A percentile compares a stretch with the other conserved stretches of the same genome.
phyloP scores from a whole-genome alignment of 176 grass and related monocot species.

The Pharus latifolius region DNA sequence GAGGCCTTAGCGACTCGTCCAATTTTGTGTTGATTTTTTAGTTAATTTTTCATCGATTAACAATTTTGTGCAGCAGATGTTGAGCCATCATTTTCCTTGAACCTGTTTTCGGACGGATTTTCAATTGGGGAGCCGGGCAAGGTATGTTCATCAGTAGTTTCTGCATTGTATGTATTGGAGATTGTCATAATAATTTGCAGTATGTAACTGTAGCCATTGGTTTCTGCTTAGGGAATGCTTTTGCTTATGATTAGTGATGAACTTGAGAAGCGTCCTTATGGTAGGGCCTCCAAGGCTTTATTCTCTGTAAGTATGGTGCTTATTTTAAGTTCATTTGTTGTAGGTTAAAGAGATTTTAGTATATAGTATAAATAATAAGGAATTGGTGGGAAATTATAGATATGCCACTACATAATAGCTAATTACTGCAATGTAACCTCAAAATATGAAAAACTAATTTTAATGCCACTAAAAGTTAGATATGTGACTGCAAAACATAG shows the following conservation, averaged over 20 bases:
- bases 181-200: not conserved
- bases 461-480: too few relatives aligned
- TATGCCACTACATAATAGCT: too few relatives aligned
- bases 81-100: conserved; percentile 40
- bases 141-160: conserved; percentile 16
- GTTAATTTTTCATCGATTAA: not conserved
- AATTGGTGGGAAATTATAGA: too few relatives aligned
- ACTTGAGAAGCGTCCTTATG: conserved; percentile 33
- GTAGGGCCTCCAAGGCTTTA: conserved; percentile 14
- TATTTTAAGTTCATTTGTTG: not conserved
- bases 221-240: conserved; percentile 32
- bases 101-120: conserved; percentile 41
- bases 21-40: not conserved
- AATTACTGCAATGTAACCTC: too few relatives aligned
- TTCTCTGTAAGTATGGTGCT: conserved; percentile 32
- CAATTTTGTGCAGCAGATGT: conserved; percentile 6
- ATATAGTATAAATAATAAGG: too few relatives aligned
- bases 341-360: too few relatives aligned
- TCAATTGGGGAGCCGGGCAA: conserved; percentile 25
- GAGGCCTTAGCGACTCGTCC: not conserved
- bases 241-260: conserved; percentile 29
- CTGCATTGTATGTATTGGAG: not conserved
- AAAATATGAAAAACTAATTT: too few relatives aligned
- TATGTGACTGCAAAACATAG: too few relatives aligned
- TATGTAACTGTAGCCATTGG: not conserved